A percentile compares a stretch with the other conserved stretches of the same genome.
Conservation (phyloP, 2,329 filamentous ascomycete species). For the Ceratocystiopsis minuta region DNA sequence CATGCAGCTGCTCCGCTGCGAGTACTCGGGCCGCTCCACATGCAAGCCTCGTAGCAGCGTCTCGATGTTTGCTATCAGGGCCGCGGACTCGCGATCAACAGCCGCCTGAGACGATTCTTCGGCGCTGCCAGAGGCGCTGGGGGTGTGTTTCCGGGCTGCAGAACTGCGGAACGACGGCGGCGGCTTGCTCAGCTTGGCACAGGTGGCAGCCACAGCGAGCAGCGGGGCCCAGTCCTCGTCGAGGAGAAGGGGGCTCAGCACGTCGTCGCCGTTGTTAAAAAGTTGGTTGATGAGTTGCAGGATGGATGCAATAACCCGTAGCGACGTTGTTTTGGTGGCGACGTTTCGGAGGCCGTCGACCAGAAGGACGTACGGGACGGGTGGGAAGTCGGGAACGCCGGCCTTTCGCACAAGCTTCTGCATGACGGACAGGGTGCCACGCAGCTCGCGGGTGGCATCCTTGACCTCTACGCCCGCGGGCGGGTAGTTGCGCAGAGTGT, state of each 20-base stretch:
- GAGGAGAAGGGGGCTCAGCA: slow-evolving; percentile 35
- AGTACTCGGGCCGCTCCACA: slow-evolving; percentile 27
- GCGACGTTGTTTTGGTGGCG: slow-evolving; percentile 24
- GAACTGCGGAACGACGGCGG: not conserved
- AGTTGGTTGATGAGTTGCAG: slow-evolving; percentile 36
- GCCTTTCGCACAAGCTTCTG: slow-evolving; percentile 44
- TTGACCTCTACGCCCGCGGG: slow-evolving; percentile 28
- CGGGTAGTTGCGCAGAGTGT: slow-evolving; percentile 36
- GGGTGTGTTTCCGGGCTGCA: not conserved
- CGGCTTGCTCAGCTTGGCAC: slow-evolving; percentile 20
- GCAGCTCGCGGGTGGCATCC: slow-evolving; percentile 35
- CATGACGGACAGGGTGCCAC: slow-evolving; percentile 44
- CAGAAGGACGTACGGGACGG: slow-evolving; percentile 38
- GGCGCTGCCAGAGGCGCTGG: not conserved
- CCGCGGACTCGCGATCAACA: slow-evolving; percentile 24
- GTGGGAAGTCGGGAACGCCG: slow-evolving; percentile 39
- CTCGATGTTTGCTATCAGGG: slow-evolving; percentile 32
- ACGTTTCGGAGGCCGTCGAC: slow-evolving; percentile 38
- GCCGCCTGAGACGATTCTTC: slow-evolving; percentile 19
- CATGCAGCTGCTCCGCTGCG: slow-evolving; percentile 49
- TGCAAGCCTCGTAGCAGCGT: slow-evolving; percentile 22
- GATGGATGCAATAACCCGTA: slow-evolving; percentile 27
- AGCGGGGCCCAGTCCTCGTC: slow-evolving; percentile 50
- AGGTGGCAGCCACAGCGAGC: slow-evolving; percentile 40
- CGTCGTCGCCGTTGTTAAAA: slow-evolving; percentile 32